Percentiles rank a stretch among this genome's conserved stretches.
Conservation (phyloP, 345 rosid genomes). For the Eucalyptus marginata region DNA sequence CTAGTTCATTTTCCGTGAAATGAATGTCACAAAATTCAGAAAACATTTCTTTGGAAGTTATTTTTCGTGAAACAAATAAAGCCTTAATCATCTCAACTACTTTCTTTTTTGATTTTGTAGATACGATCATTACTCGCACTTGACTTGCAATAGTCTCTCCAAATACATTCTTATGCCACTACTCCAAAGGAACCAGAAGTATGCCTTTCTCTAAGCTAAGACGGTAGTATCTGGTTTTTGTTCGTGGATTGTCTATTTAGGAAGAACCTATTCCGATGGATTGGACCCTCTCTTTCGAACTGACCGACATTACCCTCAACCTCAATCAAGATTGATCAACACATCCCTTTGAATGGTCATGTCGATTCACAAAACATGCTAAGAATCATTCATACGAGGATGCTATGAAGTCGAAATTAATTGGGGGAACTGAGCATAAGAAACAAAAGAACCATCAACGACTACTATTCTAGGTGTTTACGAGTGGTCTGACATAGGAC, state of each 20-base stretch:
- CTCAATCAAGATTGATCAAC: not conserved
- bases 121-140: not conserved
- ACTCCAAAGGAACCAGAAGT: not conserved
- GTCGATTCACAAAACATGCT: not conserved
- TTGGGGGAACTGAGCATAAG: not conserved
- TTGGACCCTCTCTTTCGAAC: not conserved
- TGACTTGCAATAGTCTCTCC: not conserved
- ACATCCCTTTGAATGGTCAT: not conserved
- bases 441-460: not conserved
- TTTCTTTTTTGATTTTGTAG: not conserved
- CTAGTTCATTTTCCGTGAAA: too few relatives aligned
- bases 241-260: not conserved
- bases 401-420: not conserved
- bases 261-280: not conserved
- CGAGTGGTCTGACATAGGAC: not conserved
- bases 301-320: not conserved
- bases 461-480: not conserved
- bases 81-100: not conserved
- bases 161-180: not conserved
- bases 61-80: fast-evolving
- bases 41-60: fast-evolving
- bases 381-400: not conserved
- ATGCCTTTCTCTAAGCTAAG: not conserved
- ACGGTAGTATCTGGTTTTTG: not conserved
- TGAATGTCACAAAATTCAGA: too few relatives aligned